phyloP scores from a whole-genome alignment of 768 basidiomycete species.

The Neoboletus magnificus region DNA sequence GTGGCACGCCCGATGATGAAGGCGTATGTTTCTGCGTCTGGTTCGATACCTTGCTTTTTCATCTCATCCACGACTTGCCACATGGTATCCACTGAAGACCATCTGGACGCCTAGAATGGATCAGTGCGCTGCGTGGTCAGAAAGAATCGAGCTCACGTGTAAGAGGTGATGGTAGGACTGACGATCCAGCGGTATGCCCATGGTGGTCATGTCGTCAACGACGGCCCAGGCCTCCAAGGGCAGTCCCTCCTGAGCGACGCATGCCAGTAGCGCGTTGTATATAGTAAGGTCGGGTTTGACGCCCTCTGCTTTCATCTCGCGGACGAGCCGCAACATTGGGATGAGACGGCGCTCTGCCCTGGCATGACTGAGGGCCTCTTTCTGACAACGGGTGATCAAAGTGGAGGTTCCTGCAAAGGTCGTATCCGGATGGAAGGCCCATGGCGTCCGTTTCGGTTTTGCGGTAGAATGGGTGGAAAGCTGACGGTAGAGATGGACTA shows the following conservation, averaged over 20 bases:
- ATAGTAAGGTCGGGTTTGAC: slow-evolving; percentile 51
- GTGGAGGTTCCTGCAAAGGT: slow-evolving; percentile 26
- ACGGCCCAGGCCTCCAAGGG: slow-evolving; percentile 60
- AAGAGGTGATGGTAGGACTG: slow-evolving; percentile 59
- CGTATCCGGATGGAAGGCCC: slow-evolving; percentile 26
- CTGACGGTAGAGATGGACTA: not conserved
- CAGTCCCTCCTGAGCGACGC: slow-evolving; percentile 42
- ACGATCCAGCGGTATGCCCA: slow-evolving; percentile 46
- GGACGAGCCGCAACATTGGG: slow-evolving; percentile 43
- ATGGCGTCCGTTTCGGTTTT: slow-evolving; percentile 18
- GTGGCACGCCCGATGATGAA: slow-evolving; percentile 49
- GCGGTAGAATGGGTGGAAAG: not conserved
- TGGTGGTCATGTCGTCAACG: slow-evolving; percentile 61
- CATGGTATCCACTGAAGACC: slow-evolving; percentile 36
- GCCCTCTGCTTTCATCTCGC: slow-evolving; percentile 55
- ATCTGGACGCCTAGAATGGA: slow-evolving; percentile 43
- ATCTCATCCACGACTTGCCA: slow-evolving; percentile 56
- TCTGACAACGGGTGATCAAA: slow-evolving; percentile 31
- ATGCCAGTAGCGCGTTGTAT: slow-evolving; percentile 56
- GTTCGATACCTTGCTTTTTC: slow-evolving; percentile 44
- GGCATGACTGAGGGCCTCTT: slow-evolving; percentile 29
- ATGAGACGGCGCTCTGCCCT: slow-evolving; percentile 36
- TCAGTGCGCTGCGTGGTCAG: slow-evolving; percentile 6
- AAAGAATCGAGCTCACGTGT: slow-evolving; percentile 40
- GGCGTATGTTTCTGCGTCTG: slow-evolving; percentile 53